Evolutionary conservation across 306 rosid species (phyloP).

Genomic region (Cicer chorassanicum): DNA sequence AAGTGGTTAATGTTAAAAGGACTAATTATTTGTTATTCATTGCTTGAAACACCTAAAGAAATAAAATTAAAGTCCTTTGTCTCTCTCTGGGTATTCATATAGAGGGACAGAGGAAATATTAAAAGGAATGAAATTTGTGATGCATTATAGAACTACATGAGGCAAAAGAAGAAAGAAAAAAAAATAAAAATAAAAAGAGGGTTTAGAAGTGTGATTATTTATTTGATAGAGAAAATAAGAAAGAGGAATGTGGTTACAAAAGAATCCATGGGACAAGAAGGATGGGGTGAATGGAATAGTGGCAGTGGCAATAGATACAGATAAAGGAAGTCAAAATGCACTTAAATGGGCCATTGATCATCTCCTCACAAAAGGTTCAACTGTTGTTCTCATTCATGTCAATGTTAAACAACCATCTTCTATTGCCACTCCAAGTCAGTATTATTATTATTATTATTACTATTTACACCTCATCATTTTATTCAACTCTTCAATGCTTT

Average conservation of each 20-base stretch:
- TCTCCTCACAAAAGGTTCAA: slow-evolving; percentile 63
- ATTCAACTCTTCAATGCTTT: no score
- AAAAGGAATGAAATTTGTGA: background rate
- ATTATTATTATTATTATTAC: background rate
- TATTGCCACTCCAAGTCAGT: slow-evolving; percentile 54
- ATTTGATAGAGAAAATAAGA: slow-evolving; percentile 5
- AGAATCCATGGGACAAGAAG: slow-evolving; percentile 55
- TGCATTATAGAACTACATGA: background rate
- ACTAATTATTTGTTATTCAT: slow-evolving; percentile 30
- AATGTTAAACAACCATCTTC: slow-evolving; percentile 47
- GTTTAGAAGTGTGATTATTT: background rate
- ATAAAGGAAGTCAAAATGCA: slow-evolving; percentile 83
- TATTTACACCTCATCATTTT: no score
- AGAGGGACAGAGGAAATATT: slow-evolving; percentile 42
- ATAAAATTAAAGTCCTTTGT: slow-evolving; percentile 43
- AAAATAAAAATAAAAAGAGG: background rate
- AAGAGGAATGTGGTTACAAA: slow-evolving; percentile 78
- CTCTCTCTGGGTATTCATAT: slow-evolving; percentile 9
- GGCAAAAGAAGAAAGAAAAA: background rate
- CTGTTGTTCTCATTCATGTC: slow-evolving; percentile 77
- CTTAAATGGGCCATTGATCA: slow-evolving; percentile 82
- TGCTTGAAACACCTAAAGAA: background rate
- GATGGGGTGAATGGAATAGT: slow-evolving; percentile 72
- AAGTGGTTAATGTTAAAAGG: background rate
- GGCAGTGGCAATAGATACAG: slow-evolving; percentile 89